phyloP scores from a whole-genome alignment of 139 green algal species.

The Coelastrella sp. region DNA sequence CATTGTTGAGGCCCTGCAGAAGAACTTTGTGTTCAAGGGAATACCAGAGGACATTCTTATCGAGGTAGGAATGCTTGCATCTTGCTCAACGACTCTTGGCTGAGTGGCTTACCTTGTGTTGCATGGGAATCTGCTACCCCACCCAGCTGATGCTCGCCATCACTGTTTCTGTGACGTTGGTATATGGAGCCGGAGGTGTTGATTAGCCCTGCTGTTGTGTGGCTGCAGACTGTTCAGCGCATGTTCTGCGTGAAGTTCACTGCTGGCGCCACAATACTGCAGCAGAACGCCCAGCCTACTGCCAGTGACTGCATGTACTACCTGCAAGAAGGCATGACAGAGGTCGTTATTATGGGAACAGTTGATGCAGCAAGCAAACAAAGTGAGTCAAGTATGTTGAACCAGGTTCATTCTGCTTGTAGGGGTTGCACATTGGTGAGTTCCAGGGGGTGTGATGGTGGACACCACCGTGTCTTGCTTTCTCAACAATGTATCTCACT shows the following conservation, averaged over 20 bases:
- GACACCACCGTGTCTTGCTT: no score
- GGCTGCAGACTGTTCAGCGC: constrained; percentile 44
- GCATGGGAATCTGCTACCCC: no score
- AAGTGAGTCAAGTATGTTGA: constrained; percentile 38
- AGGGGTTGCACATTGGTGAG: no score
- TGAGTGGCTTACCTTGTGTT: neutral
- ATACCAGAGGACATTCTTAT: constrained; percentile 65
- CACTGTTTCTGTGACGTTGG: no score
- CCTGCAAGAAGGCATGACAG: constrained; percentile 71
- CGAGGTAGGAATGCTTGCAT: constrained; percentile 51
- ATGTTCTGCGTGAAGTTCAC: constrained; percentile 73
- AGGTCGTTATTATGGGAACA: constrained; percentile 76
- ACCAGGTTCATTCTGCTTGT: constrained; percentile 2
- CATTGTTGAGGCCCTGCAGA: constrained; percentile 65
- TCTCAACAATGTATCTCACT: no score
- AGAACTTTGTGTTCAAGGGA: constrained; percentile 76
- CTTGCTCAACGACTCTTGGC: no score
- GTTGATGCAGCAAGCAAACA: constrained; percentile 46
- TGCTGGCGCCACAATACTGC: constrained; percentile 67
- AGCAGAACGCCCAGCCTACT: constrained; percentile 74
- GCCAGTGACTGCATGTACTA: constrained; percentile 82
- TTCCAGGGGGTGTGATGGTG: no score
- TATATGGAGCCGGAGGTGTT: no score
- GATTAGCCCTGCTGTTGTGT: no score
- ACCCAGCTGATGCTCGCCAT: no score